These are phyloP conservation scores for Quercus parvula DNA, from an alignment of 306 rosid genomes.

Conservation along the genomic window DNA sequence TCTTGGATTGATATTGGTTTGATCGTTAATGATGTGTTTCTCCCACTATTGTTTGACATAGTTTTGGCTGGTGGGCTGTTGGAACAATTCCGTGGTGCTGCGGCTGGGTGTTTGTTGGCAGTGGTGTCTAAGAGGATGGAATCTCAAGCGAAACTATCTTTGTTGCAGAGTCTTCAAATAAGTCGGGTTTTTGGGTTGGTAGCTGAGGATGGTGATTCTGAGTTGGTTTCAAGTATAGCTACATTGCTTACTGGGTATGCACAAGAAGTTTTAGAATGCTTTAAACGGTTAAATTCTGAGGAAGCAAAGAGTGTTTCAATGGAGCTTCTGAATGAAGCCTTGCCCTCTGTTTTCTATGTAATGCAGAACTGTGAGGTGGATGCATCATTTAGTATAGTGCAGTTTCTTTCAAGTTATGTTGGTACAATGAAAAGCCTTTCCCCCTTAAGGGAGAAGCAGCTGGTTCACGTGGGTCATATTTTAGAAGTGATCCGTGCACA, in stretches of 20 bases:
- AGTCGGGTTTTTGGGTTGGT: constrained; percentile 68
- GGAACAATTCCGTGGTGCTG: constrained; percentile 73
- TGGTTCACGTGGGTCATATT: constrained; percentile 77
- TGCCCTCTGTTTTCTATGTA: constrained; percentile 76
- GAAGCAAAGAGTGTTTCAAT: constrained; percentile 62
- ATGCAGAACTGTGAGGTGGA: constrained; percentile 82
- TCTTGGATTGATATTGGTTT: constrained; percentile 94
- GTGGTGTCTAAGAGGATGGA: constrained; percentile 91
- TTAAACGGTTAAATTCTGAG: constrained; percentile 72
- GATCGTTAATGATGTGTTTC: constrained; percentile 73
- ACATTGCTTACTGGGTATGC: constrained; percentile 86
- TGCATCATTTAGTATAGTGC: constrained; percentile 72
- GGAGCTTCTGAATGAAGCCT: constrained; percentile 74
- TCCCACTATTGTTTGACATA: constrained; percentile 80
- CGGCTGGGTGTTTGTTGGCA: constrained; percentile 81
- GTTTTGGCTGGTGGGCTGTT: constrained; percentile 60
- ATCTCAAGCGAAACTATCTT: constrained; percentile 57
- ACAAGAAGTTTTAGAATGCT: constrained; percentile 80
- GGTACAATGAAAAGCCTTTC: constrained; percentile 66
- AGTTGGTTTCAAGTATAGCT: constrained; percentile 61
- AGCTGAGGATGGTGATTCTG: constrained; percentile 54
- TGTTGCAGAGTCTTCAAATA: constrained; percentile 81
- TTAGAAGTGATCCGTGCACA: constrained; percentile 78
- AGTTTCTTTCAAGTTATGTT: constrained; percentile 80
- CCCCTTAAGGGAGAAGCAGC: constrained; percentile 64